phyloP scores from a whole-genome alignment of 768 basidiomycete species.

The Tephrocybe rancida region DNA sequence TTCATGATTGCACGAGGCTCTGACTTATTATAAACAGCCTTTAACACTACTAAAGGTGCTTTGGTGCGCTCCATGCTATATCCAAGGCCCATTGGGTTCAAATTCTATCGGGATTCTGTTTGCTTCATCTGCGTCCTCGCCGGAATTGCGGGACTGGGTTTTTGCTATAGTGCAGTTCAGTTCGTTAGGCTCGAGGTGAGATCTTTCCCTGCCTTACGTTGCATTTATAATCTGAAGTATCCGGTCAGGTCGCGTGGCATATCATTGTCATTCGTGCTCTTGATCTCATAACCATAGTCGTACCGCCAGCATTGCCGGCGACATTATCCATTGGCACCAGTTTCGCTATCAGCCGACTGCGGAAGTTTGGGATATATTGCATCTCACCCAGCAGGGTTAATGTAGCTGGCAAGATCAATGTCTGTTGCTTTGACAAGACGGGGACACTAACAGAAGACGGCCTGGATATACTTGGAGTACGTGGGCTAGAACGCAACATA shows the following conservation, averaged over 20 bases:
- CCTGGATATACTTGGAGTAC: constrained; percentile 93
- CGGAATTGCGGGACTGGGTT: constrained; percentile 89
- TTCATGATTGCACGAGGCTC: neutral
- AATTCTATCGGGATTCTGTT: constrained; percentile 93
- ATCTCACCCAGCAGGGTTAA: constrained; percentile 97
- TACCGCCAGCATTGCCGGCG: constrained; percentile 95
- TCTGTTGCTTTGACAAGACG: constrained; percentile 99
- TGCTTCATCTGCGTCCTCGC: constrained; percentile 91
- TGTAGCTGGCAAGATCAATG: constrained; percentile 93
- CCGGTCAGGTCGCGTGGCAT: constrained; percentile 75
- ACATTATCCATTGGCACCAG: constrained; percentile 97
- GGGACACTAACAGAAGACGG: constrained; percentile 99
- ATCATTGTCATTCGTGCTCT: constrained; percentile 91
- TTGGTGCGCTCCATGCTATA: constrained; percentile 97
- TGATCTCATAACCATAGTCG: constrained; percentile 95
- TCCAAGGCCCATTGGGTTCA: constrained; percentile 98
- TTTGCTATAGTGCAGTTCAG: constrained; percentile 88
- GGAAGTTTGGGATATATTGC: constrained; percentile 89
- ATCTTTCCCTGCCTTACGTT: constrained; percentile 4
- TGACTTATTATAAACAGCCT: constrained; percentile 48
- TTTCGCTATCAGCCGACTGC: constrained; percentile 88
- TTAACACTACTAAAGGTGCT: constrained; percentile 97
- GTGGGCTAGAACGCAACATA: constrained; percentile 75
- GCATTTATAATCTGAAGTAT: neutral
- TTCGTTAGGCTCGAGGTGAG: constrained; percentile 89